phyloP scores from a whole-genome alignment of 176 grass and related monocot species.

The Zea luxurians region DNA sequence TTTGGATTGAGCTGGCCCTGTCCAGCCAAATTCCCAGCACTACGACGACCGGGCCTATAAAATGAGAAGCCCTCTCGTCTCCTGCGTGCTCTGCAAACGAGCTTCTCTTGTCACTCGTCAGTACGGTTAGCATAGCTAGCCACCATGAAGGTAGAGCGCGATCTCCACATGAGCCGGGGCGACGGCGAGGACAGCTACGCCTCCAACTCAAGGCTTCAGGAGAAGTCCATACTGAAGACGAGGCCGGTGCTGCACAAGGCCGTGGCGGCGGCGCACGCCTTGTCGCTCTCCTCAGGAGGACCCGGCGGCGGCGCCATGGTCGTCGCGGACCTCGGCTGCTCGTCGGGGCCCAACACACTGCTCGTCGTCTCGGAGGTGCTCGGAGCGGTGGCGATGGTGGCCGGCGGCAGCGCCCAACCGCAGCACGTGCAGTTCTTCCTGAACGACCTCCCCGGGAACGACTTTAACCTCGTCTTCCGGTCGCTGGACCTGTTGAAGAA shows the following conservation, averaged over 20 bases:
- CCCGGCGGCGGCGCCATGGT: slow-evolving; percentile 32
- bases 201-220: slow-evolving; percentile 50
- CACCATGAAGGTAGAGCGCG: background rate
- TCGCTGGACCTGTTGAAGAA: slow-evolving; percentile 35
- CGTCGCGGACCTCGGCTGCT: slow-evolving; percentile 65
- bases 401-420: background rate
- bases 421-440: slow-evolving; percentile 61
- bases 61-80: background rate
- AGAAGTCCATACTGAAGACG: slow-evolving; percentile 40
- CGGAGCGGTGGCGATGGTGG: background rate
- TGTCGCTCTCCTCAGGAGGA: background rate
- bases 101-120: background rate
- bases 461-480: slow-evolving; percentile 65
- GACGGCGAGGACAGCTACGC: slow-evolving; percentile 5
- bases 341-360: slow-evolving; percentile 62
- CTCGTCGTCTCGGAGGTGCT: slow-evolving; percentile 53
- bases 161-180: slow-evolving; percentile 1
- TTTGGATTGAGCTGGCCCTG: no score
- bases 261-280: slow-evolving; percentile 27
- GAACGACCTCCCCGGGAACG: slow-evolving; percentile 68
- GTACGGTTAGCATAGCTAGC: no score
- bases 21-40: no score
- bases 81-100: background rate
- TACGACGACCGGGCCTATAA: background rate
- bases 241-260: slow-evolving; percentile 44